Percentiles rank a stretch among this genome's conserved stretches.
Conservation (phyloP, 2,329 filamentous ascomycete genomes). For the Diaporthe ilicicola region DNA sequence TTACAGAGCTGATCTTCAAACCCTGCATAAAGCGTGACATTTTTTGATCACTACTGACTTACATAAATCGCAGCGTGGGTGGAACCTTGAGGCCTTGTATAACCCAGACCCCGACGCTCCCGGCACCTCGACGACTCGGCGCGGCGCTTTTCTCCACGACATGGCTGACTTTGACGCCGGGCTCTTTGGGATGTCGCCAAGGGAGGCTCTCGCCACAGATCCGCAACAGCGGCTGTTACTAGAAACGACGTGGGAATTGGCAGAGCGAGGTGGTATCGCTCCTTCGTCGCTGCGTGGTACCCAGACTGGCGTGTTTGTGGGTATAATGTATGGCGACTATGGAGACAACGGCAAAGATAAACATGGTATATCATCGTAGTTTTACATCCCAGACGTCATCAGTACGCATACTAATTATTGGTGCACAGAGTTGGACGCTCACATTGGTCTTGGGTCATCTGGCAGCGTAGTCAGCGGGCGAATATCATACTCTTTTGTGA, state of each 20-base stretch:
- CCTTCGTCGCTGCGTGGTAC: constrained; percentile 33
- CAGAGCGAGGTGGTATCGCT: constrained; percentile 37
- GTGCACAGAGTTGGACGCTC: neutral
- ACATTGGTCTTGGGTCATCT: constrained; percentile 10
- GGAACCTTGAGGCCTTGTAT: constrained; percentile 1
- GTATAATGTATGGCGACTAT: constrained; percentile 40
- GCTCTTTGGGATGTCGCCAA: constrained; percentile 40
- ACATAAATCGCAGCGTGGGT: neutral
- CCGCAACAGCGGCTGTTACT: constrained; percentile 31
- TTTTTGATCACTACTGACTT: neutral
- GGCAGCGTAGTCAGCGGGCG: constrained; percentile 9
- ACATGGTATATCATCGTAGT: neutral
- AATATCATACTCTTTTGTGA: constrained; percentile 12
- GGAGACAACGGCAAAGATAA: constrained; percentile 5
- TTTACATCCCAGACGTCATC: too few relatives aligned
- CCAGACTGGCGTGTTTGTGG: constrained; percentile 41
- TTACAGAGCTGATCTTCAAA: too few relatives aligned
- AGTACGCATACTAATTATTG: neutral
- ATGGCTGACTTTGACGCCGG: constrained; percentile 36
- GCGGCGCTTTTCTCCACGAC: constrained; percentile 16
- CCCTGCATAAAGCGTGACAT: too few relatives aligned
- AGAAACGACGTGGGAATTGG: constrained; percentile 36
- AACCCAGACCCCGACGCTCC: constrained; percentile 31
- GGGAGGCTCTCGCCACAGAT: constrained; percentile 36
- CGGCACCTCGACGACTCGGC: constrained; percentile 29